Evolutionary conservation across 352 stramenopile genomes (phyloP), one percentile per base, ranked within the genome.

Genomic region (Phytophthora citricola): DNA sequence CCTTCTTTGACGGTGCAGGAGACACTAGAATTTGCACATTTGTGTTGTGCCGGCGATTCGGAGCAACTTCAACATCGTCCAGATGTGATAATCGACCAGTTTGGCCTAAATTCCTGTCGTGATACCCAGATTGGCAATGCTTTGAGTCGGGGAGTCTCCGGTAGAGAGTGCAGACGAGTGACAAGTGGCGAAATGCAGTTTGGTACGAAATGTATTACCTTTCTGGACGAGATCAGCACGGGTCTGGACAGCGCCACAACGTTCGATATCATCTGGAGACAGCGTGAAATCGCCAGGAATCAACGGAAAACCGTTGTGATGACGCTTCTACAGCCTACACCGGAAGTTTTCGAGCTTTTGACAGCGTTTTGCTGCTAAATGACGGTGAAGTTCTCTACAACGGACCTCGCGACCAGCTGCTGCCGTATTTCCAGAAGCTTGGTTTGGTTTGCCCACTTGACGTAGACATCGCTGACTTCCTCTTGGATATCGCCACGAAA

Each of bases 1-100:
- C 71, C 93, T 14, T 69, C 84, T 7, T 73, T 98, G 10, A 97
- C 92, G 5, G 94, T 98, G 0, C 62, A 88, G 31, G 93, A 98
- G 63, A 98, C 94, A 2, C 81, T 98, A 34, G 66, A 86, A 9
- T 69, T 69, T 43, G 60, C 79, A 1, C 60, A 80, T 38, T 45
- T 43, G 31, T 84, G 65, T 40, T 85, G 86, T 48, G 38, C 52
- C 57, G 11, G 55, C 68, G 32, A 73, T 22, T 12, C 11, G n/a
- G 12, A 46, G 11, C 15, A 46, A 29, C 10, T 46, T 12, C 14
- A 45, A 12, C 39, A 45, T 5, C 11, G n/a, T 12, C 44, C 50
- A 2, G 68, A 88, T 50, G 46, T 77, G 26, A 75, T 80, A 9
- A 56, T 71, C 5, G 29, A 60, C 6, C 72, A 77, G 17, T 47